A percentile compares a stretch with the other conserved stretches of the same genome.
Conservation (phyloP, 805 yeast species). For the Myxozyma monticola region DNA sequence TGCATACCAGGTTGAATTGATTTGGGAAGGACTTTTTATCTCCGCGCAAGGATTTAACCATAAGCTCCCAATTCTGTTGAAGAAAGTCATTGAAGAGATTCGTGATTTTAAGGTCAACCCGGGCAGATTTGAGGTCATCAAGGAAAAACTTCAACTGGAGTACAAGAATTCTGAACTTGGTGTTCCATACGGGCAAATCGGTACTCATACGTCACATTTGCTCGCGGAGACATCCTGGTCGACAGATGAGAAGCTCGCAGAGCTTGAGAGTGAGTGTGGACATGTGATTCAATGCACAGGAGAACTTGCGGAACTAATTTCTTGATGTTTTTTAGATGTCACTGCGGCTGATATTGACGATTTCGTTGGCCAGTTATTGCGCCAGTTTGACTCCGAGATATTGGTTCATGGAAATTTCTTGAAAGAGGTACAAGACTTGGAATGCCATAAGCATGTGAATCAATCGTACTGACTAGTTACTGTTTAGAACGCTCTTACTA, state of each 20-base stretch:
- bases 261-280: too few species aligned
- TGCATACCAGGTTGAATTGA: conserved; percentile 54
- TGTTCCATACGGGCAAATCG: conserved; percentile 78
- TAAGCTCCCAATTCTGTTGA: conserved; percentile 64
- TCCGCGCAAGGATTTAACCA: conserved; percentile 80
- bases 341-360: conserved; percentile 51
- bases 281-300: too few species aligned
- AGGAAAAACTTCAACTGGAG: conserved; percentile 62
- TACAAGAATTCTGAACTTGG: conserved; percentile 68
- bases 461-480: too few species aligned
- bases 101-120: conserved; percentile 50
- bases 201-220: conserved; percentile 58
- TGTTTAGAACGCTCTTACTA: conserved; percentile 49
- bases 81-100: conserved; percentile 58
- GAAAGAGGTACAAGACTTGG: conserved; percentile 40
- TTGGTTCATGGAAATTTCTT: conserved; percentile 74
- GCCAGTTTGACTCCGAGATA: conserved; percentile 67
- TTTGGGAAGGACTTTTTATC: conserved; percentile 70
- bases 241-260: conserved; percentile 58
- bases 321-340: too few species aligned
- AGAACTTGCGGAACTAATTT: too few species aligned
- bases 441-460: neutral
- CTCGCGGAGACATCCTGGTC: conserved; percentile 74
- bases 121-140: conserved; percentile 65
- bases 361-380: conserved; percentile 54